A percentile compares a stretch with the other conserved stretches of the same genome.
phyloP scores from a whole-genome alignment of 2,329 filamentous ascomycete genomes.

The Fusarium algeriense region DNA sequence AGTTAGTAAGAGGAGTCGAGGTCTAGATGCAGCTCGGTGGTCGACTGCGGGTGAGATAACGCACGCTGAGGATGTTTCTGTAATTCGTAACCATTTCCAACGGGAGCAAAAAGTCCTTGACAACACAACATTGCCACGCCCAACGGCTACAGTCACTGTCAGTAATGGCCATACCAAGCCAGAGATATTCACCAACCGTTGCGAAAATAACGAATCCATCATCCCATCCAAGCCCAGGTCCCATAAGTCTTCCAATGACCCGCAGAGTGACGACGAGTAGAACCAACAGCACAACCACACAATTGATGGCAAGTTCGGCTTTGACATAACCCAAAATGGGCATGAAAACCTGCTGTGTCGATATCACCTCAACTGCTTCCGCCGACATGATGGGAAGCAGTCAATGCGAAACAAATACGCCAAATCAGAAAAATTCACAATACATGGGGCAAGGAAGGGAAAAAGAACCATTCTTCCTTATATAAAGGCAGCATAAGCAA shows the following conservation, averaged over 20 bases:
- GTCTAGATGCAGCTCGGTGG: too few species aligned
- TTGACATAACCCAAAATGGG: conserved; percentile 43
- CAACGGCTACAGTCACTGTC: conserved; percentile 36
- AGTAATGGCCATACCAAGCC: background rate
- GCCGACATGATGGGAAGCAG: conserved; percentile 19
- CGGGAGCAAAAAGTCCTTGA: conserved; percentile 45
- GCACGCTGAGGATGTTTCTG: conserved; percentile 32
- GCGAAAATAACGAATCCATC: conserved; percentile 49
- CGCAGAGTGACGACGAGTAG: conserved; percentile 46
- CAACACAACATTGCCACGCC: conserved; percentile 47
- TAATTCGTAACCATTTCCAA: conserved; percentile 45
- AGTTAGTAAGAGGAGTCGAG: background rate
- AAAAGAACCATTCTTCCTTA: conserved; percentile 22
- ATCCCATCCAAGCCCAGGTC: conserved; percentile 52
- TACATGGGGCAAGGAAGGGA: background rate
- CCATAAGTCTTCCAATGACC: conserved; percentile 46
- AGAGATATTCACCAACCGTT: conserved; percentile 31
- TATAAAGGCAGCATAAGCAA: conserved; percentile 10
- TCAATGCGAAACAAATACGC: conserved; percentile 20
- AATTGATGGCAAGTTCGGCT: conserved; percentile 50
- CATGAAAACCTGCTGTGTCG: conserved; percentile 26
- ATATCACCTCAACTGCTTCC: conserved; percentile 16
- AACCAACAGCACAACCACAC: conserved; percentile 49
- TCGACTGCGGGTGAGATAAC: conserved; percentile 1
- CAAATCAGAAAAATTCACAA: background rate